These are phyloP conservation scores for Macrophomina phaseolina DNA, from an alignment of 2,329 filamentous ascomycete species.

Conservation along the genomic window DNA sequence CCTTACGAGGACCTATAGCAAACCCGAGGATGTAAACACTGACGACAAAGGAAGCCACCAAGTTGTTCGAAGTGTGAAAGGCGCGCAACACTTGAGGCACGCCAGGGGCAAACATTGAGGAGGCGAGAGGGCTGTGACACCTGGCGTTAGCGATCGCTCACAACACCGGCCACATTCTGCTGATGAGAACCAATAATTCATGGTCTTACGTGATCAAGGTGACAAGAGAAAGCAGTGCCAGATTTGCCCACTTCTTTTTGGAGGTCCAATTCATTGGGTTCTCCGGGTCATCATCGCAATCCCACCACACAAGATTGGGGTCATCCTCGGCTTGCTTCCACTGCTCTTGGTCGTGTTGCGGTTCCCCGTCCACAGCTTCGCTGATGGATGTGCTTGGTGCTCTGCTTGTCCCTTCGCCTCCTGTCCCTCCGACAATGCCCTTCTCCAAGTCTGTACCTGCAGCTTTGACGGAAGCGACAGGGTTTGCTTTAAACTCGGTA, in stretches of 20 bases:
- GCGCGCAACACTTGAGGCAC: slow-evolving; percentile 38
- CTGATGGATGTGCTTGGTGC: slow-evolving; percentile 6
- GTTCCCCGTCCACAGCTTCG: neutral
- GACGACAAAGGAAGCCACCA: slow-evolving; percentile 45
- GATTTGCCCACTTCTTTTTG: slow-evolving; percentile 45
- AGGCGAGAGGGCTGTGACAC: slow-evolving; percentile 40
- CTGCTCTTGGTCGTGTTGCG: slow-evolving; percentile 6
- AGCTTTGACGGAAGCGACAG: neutral
- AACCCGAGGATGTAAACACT: slow-evolving; percentile 48
- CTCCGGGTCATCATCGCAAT: slow-evolving; percentile 37
- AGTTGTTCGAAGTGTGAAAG: slow-evolving; percentile 39
- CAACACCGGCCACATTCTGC: no score
- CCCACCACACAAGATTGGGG: slow-evolving; percentile 22
- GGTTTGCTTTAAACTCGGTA: neutral
- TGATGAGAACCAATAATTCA: neutral
- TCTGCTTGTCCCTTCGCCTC: slow-evolving; percentile 1
- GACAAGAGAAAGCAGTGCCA: slow-evolving; percentile 40
- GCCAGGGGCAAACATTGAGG: slow-evolving; percentile 43
- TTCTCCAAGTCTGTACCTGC: neutral
- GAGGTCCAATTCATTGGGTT: slow-evolving; percentile 48
- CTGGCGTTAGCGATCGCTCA: neutral
- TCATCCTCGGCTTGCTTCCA: neutral
- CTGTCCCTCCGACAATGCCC: neutral
- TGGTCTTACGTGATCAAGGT: slow-evolving; percentile 44
- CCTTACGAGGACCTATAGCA: slow-evolving; percentile 40